Conservation (phyloP, 139 green algal species). For the Micromonas pusilla region DNA sequence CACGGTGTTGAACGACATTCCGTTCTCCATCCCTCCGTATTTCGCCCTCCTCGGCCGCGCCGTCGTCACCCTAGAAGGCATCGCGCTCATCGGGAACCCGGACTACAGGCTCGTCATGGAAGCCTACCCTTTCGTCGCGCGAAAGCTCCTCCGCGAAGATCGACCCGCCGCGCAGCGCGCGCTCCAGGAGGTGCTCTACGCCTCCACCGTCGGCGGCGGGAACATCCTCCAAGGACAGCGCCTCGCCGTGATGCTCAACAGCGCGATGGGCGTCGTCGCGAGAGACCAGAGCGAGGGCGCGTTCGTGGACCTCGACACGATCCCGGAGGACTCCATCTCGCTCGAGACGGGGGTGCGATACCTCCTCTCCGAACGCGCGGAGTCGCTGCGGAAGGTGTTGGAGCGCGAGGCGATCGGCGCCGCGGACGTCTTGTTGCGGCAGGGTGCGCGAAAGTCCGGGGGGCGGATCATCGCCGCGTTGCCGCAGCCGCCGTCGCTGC, state of each 20-base stretch:
- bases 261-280: slow-evolving; percentile 51
- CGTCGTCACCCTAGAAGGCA: slow-evolving; percentile 69
- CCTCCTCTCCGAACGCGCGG: slow-evolving; percentile 9
- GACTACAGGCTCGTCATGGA: slow-evolving; percentile 58
- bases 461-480: slow-evolving; percentile 3
- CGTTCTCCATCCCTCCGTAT: slow-evolving; percentile 81
- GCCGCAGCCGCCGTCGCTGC: slow-evolving; percentile 7
- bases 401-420: slow-evolving; percentile 12
- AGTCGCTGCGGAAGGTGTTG: slow-evolving; percentile 10
- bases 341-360: slow-evolving; percentile 19
- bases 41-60: slow-evolving; percentile 67
- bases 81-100: slow-evolving; percentile 65
- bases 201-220: slow-evolving; percentile 49
- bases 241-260: slow-evolving; percentile 67
- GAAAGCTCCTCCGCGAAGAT: slow-evolving; percentile 45
- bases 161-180: slow-evolving; percentile 28
- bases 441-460: not conserved
- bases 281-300: not conserved
- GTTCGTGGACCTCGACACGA: slow-evolving; percentile 37
- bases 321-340: slow-evolving; percentile 23
- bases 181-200: slow-evolving; percentile 37
- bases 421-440: slow-evolving; percentile 32
- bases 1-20: slow-evolving; percentile 67
- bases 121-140: slow-evolving; percentile 74
- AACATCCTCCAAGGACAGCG: slow-evolving; percentile 35